These are phyloP conservation scores for Carex myosuroides DNA, from an alignment of 176 grass and related monocot genomes.

Conservation along the genomic window DNA sequence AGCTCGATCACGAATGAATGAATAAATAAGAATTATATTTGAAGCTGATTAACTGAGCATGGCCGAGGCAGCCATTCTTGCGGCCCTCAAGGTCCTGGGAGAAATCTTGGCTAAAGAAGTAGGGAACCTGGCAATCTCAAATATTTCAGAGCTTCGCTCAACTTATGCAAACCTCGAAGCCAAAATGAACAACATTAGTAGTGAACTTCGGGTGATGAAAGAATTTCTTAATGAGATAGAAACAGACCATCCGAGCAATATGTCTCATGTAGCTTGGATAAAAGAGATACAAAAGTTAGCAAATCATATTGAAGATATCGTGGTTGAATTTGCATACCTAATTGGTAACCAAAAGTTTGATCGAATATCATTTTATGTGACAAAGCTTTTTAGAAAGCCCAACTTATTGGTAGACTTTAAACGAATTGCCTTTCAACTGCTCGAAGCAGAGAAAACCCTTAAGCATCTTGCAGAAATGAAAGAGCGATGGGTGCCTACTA, in stretches of 20 bases:
- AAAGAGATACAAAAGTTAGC: conserved; percentile 13
- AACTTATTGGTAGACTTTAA: background rate
- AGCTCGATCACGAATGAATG: too few relatives aligned
- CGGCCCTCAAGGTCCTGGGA: too few relatives aligned
- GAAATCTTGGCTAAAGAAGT: too few relatives aligned
- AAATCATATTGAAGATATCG: conserved; percentile 30
- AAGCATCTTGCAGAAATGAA: background rate
- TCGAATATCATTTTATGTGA: background rate
- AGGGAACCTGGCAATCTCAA: too few relatives aligned
- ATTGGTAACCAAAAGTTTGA: background rate
- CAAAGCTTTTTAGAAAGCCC: background rate
- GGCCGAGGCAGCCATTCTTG: too few relatives aligned
- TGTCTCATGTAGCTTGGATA: conserved; percentile 14
- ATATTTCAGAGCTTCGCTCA: background rate
- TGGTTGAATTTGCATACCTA: conserved; percentile 28
- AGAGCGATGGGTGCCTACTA: background rate
- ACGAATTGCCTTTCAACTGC: conserved; percentile 19
- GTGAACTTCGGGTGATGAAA: conserved; percentile 31
- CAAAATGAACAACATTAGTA: conserved; percentile 16
- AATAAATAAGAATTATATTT: too few relatives aligned
- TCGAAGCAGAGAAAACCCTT: background rate
- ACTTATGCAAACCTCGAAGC: background rate
- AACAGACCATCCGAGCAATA: background rate
- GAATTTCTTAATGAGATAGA: conserved; percentile 7
- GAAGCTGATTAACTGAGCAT: too few relatives aligned